These are phyloP conservation scores for Talaromyces sp. DNA, from an alignment of 2,329 filamentous ascomycete species.

Conservation along the genomic window DNA sequence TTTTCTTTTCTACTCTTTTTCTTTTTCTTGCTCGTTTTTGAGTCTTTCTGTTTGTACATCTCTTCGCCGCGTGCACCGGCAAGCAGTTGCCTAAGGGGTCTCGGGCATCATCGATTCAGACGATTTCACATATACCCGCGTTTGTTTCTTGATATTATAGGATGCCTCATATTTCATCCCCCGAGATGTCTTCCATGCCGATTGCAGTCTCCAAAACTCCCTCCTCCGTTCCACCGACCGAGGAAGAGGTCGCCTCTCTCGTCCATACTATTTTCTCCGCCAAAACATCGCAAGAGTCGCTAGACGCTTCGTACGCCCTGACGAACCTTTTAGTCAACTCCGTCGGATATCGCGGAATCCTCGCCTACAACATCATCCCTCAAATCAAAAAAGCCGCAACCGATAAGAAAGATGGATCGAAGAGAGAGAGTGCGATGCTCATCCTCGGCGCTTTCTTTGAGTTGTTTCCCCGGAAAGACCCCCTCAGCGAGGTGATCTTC, in stretches of 20 bases:
- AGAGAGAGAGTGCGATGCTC: constrained; percentile 89
- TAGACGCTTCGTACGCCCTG: constrained; percentile 64
- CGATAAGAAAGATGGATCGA: constrained; percentile 88
- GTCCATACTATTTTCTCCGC: constrained; percentile 66
- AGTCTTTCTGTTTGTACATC: constrained; percentile 14
- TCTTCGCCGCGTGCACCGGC: neutral
- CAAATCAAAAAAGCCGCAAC: constrained; percentile 71
- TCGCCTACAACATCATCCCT: constrained; percentile 59
- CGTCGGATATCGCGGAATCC: constrained; percentile 60
- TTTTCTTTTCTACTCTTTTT: neutral
- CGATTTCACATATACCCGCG: constrained; percentile 6
- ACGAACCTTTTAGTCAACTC: constrained; percentile 62
- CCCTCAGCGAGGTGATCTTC: constrained; percentile 74
- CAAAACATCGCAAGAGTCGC: constrained; percentile 63
- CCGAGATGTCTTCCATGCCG: constrained; percentile 40
- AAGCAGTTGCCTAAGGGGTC: constrained; percentile 7
- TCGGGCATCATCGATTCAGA: constrained; percentile 11
- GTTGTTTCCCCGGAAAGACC: constrained; percentile 73
- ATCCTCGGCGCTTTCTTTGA: constrained; percentile 91
- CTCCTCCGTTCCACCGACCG: constrained; percentile 52
- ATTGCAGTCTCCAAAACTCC: constrained; percentile 49
- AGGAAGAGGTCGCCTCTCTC: constrained; percentile 63
- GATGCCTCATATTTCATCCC: constrained; percentile 49
- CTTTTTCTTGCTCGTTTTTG: neutral
- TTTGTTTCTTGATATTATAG: constrained; percentile 8